Evolutionary conservation across 2,329 filamentous ascomycete genomes (phyloP).

Genomic region (Dothiorella sarmentorum): DNA sequence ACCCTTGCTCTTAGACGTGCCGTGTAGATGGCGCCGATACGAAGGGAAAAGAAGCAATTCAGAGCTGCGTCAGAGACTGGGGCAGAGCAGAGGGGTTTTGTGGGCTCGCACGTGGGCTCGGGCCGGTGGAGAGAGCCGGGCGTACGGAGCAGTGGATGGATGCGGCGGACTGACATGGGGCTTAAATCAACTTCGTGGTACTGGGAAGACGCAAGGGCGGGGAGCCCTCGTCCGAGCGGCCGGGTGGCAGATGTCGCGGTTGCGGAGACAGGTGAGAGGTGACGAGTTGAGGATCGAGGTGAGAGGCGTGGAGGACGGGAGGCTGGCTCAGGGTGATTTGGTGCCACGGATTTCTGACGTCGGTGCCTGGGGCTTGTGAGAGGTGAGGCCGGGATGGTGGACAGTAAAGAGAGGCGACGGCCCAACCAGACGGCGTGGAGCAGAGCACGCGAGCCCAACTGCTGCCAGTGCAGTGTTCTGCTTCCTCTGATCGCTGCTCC

Average conservation of each 20-base stretch:
- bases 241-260: neutral
- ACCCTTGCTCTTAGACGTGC: neutral
- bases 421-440: neutral
- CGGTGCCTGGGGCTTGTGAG: constrained; percentile 10
- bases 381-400: constrained; percentile 12
- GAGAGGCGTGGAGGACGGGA: neutral
- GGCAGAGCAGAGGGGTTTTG: neutral
- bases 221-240: neutral
- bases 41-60: neutral
- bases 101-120: neutral
- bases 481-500: too few relatives aligned
- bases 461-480: neutral
- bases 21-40: too few relatives aligned
- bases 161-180: neutral
- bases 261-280: too few relatives aligned
- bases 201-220: neutral
- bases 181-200: constrained; percentile 5
- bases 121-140: neutral
- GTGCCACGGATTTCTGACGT: constrained; percentile 13
- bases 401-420: neutral
- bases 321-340: neutral
- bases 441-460: too few relatives aligned
- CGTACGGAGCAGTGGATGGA: neutral
- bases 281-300: too few relatives aligned
- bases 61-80: neutral